Base-by-base conservation (phyloP, 805 yeast species). In the Kuraishia molischiana region DNA sequence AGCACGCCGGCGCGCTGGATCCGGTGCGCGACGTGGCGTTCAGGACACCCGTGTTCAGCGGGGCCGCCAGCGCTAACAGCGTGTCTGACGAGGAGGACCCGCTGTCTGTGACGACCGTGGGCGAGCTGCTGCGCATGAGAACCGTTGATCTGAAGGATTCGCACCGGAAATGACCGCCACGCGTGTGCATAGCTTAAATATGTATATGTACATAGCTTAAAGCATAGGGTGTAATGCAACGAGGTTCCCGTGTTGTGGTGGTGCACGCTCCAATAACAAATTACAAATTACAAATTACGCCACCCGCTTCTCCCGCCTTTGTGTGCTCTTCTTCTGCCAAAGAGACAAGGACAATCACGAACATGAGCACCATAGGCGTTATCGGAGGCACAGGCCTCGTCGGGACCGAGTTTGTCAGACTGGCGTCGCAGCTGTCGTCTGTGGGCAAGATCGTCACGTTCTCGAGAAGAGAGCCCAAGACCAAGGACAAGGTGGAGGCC, bases 311-410 rank as follows among this genome's bases (percentile, higher is more conserved):
- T n/a, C n/a, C n/a, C n/a, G n/a, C n/a, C n/a, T n/a, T n/a, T n/a
- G n/a, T n/a, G n/a, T n/a, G n/a, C n/a, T n/a, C n/a, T n/a, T n/a
- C n/a, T n/a, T n/a, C n/a, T n/a, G n/a, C n/a, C n/a, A n/a, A n/a
- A n/a, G n/a, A n/a, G n/a, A n/a, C n/a, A n/a, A n/a, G n/a, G n/a
- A n/a, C n/a, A n/a, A n/a, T n/a, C n/a, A n/a, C n/a, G n/a, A n/a
- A 15, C 10, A 37, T 37, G 39, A 9, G n/a, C n/a, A 11, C 30
- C n/a, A 19, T 37, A 4, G 35, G 14, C 5, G 13, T 69, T 13
- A 55, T 84, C 32, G 95, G 95, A 2, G 70, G 87, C 21, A 85
- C 95, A 1, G 95, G 95, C 2, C 59, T 85, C 17, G 79, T 81
- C 39, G 96, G 95, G 6, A 47, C 64, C 19, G 66, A 62, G 19